Evolutionary conservation across 495 filamentous ascomycete species (phyloP).

Genomic region (Penicillium macrosclerotiorum): DNA sequence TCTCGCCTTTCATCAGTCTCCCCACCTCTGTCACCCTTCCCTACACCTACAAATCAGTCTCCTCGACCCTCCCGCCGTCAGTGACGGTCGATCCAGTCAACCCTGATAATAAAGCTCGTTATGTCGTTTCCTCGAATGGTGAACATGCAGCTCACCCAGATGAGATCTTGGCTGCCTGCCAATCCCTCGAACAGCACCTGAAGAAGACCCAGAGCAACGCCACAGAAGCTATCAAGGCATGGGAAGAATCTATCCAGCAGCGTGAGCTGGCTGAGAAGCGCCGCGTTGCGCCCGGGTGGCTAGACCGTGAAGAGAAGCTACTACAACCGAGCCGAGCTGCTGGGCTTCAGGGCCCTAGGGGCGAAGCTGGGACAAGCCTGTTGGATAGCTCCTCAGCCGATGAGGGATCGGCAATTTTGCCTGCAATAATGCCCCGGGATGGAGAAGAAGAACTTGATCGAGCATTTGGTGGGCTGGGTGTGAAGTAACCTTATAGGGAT

Average conservation of each 20-base stretch:
- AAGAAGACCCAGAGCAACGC: constrained; percentile 61
- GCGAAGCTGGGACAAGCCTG: constrained; percentile 40
- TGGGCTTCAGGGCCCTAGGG: constrained; percentile 6
- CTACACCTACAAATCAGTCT: constrained; percentile 89
- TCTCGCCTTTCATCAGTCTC: constrained; percentile 91
- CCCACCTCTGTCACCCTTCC: constrained; percentile 88
- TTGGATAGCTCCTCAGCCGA: constrained; percentile 46
- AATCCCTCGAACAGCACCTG: constrained; percentile 72
- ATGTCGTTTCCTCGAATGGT: constrained; percentile 67
- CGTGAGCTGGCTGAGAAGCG: constrained; percentile 90
- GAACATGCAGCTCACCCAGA: constrained; percentile 78
- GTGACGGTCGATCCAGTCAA: constrained; percentile 54
- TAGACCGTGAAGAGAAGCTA: constrained; percentile 84
- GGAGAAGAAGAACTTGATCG: constrained; percentile 83
- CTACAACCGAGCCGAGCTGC: constrained; percentile 60
- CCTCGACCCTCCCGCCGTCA: constrained; percentile 80
- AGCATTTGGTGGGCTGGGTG: constrained; percentile 72
- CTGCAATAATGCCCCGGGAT: constrained; percentile 50
- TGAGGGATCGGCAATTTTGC: constrained; percentile 33
- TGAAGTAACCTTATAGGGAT: constrained; percentile 34
- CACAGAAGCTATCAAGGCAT: constrained; percentile 59
- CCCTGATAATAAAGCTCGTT: constrained; percentile 52
- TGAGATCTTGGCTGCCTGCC: constrained; percentile 77
- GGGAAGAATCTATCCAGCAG: constrained; percentile 68
- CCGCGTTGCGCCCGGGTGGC: constrained; percentile 86